A percentile compares a stretch with the other conserved stretches of the same genome.
phyloP scores from a whole-genome alignment of 805 yeast species.

The Metschnikowia hibisci region DNA sequence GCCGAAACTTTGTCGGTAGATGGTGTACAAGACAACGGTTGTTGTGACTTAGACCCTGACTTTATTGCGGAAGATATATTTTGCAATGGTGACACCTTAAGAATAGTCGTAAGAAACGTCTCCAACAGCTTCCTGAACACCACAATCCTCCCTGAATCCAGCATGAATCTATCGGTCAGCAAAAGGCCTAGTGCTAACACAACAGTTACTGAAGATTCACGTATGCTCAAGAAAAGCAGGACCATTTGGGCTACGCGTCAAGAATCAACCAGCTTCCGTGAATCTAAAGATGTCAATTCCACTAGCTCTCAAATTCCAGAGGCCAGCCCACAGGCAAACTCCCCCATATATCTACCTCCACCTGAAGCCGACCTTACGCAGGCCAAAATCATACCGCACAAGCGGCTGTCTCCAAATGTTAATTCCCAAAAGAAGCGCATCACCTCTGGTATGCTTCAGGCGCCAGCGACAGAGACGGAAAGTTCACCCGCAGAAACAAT shows the following conservation, averaged over 20 bases:
- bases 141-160: slow-evolving; percentile 7
- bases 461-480: slow-evolving; percentile 19
- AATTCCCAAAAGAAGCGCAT: slow-evolving; percentile 22
- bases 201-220: slow-evolving; percentile 4
- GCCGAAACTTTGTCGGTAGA: slow-evolving; percentile 51
- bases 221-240: slow-evolving; percentile 9
- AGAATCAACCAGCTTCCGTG: slow-evolving; percentile 1
- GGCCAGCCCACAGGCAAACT: slow-evolving; percentile 5
- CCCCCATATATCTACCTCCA: slow-evolving; percentile 31
- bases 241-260: slow-evolving; percentile 16
- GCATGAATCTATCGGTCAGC: slow-evolving; percentile 4
- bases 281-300: slow-evolving; percentile 1
- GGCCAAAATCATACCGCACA: slow-evolving; percentile 27
- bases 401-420: slow-evolving; percentile 17
- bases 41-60: slow-evolving; percentile 79
- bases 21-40: slow-evolving; percentile 62
- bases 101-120: slow-evolving; percentile 32
- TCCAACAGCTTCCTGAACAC: slow-evolving; percentile 13
- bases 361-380: slow-evolving; percentile 21
- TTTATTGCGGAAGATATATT: slow-evolving; percentile 64
- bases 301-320: background rate
- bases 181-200: slow-evolving; percentile 3
- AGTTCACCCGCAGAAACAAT: background rate
- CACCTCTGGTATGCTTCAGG: slow-evolving; percentile 41
- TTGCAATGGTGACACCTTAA: slow-evolving; percentile 30